Percentiles rank a stretch among this genome's conserved stretches.
Conservation (phyloP, 2,329 filamentous ascomycete genomes). For the Cladosporium sp. region DNA sequence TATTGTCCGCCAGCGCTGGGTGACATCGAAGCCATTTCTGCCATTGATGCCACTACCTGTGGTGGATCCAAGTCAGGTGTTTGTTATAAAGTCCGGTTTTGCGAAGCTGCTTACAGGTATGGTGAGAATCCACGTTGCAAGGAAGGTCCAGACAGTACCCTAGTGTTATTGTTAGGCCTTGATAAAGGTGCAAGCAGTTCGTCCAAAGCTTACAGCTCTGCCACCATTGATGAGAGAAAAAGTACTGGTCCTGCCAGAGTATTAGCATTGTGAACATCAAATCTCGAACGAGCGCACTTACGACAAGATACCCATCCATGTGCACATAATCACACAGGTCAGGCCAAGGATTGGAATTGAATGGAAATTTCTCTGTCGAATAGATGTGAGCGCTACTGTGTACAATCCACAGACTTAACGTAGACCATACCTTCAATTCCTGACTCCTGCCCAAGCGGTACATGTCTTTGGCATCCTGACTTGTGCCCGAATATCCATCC, state of each 20-base stretch:
- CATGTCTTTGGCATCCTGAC: slow-evolving; percentile 28
- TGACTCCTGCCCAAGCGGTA: slow-evolving; percentile 33
- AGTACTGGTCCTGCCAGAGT: not conserved
- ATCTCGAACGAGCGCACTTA: not conserved
- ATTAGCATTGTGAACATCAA: not conserved
- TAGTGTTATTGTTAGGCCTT: not conserved
- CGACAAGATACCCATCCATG: slow-evolving; percentile 20
- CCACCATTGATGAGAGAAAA: slow-evolving; percentile 35
- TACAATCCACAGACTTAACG: not conserved
- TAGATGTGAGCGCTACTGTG: not conserved
- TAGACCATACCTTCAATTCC: slow-evolving; percentile 19
- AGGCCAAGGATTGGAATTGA: slow-evolving; percentile 20
- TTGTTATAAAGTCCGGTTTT: not conserved
- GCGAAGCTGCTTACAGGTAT: slow-evolving; percentile 18
- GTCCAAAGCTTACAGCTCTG: slow-evolving; percentile 17
- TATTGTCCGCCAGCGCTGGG: slow-evolving; percentile 26
- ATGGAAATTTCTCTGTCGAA: slow-evolving; percentile 20
- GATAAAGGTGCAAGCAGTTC: not conserved
- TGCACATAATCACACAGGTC: slow-evolving; percentile 20
- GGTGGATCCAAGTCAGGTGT: not conserved
- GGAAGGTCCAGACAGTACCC: slow-evolving; percentile 34
- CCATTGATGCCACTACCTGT: slow-evolving; percentile 30
- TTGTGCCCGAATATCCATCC: not conserved
- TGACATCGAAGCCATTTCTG: slow-evolving; percentile 36
- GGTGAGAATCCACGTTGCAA: slow-evolving; percentile 34